Percentiles rank a stretch among this genome's conserved stretches.
phyloP scores from a whole-genome alignment of 139 green algal genomes.

The Asterochloris erici region DNA sequence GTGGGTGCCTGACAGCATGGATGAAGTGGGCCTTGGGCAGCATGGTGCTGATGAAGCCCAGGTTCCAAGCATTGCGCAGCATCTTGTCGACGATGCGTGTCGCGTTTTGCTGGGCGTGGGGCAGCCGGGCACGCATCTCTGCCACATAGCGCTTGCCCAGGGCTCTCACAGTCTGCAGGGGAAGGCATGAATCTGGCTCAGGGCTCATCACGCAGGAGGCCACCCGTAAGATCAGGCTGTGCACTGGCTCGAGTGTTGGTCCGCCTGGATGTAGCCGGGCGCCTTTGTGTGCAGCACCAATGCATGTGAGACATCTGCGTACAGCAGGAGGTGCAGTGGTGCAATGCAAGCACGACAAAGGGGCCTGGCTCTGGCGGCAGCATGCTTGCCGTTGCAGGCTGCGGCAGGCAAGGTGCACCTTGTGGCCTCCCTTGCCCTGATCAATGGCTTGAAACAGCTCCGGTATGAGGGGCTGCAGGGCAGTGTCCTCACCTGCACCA shows the following conservation, averaged over 20 bases:
- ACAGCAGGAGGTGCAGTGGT: no score
- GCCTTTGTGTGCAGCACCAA: no score
- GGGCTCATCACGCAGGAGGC: no score
- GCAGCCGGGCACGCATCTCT: constrained; percentile 27
- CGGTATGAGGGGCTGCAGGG: constrained; percentile 53
- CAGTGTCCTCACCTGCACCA: constrained; percentile 61
- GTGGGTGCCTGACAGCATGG: constrained; percentile 58
- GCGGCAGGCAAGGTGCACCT: neutral
- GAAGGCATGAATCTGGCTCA: neutral
- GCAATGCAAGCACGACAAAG: no score
- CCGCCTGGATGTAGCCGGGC: no score
- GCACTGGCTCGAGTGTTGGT: no score
- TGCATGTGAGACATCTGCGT: no score
- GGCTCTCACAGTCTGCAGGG: neutral
- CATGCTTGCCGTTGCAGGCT: no score
- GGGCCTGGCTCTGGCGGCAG: no score
- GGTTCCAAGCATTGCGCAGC: constrained; percentile 68
- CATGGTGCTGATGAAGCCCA: constrained; percentile 71
- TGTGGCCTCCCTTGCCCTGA: neutral
- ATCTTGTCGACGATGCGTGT: constrained; percentile 77
- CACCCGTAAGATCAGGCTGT: no score
- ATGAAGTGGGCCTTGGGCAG: constrained; percentile 64
- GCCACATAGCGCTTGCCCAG: constrained; percentile 35
- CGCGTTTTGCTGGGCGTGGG: neutral
- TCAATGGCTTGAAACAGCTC: constrained; percentile 33